Conservation (phyloP, 768 basidiomycete genomes). For the Lanmaoa pseudosensibilis region DNA sequence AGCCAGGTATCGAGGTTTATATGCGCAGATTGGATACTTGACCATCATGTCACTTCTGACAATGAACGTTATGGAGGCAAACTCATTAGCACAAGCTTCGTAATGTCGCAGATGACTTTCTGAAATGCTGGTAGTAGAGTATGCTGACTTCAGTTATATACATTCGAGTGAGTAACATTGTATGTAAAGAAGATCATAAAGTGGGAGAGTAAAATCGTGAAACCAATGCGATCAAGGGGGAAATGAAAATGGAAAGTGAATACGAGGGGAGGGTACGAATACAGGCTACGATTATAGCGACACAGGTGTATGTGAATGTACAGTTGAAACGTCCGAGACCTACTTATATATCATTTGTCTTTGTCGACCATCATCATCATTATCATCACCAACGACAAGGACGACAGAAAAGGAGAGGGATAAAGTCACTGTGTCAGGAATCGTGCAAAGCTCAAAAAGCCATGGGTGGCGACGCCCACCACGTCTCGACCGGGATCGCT, state of each 20-base stretch:
- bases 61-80: too few species aligned
- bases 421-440: constrained; percentile 12
- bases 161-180: not conserved
- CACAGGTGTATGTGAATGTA: not conserved
- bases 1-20: too few species aligned
- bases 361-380: not conserved
- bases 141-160: not conserved
- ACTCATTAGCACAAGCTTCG: too few species aligned
- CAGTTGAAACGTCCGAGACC: not conserved
- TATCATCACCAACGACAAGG: too few species aligned
- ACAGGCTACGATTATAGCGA: not conserved
- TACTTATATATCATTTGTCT: not conserved
- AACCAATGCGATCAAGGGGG: not conserved
- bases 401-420: not conserved
- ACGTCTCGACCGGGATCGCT: not conserved
- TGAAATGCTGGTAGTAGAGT: too few species aligned
- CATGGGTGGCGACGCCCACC: not conserved
- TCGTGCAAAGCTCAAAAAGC: constrained; percentile 8
- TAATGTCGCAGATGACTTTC: too few species aligned
- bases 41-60: too few species aligned
- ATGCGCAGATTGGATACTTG: too few species aligned
- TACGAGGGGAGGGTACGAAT: not conserved
- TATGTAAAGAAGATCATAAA: not conserved
- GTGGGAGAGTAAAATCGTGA: not conserved
- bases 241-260: not conserved